Base-by-base conservation (phyloP, 2,329 filamentous ascomycete genomes). In the Capronia epimyces region DNA sequence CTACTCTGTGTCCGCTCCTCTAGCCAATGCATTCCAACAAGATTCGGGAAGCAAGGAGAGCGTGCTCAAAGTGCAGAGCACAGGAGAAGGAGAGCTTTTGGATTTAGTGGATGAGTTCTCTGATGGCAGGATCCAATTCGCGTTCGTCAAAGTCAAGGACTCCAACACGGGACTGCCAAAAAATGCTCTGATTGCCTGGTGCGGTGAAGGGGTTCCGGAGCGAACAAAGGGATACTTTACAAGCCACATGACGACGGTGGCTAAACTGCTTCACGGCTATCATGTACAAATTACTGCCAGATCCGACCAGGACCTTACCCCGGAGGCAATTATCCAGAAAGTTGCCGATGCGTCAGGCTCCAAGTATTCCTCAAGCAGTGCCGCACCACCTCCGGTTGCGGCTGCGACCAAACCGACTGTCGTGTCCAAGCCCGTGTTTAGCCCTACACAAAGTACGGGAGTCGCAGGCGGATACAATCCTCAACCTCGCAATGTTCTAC, bases 221-320 rank as follows among this genome's bases (percentile, higher is more conserved):
- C 80, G 91, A 64, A 97, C 91, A 55, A 98, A 97, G 73, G 93
- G 93, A 59, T 97, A 97, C 72, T 98, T 98, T 68, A 95, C 89
- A 60, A 96, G 89, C 72, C 91, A 98, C 71, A 75, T 93, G 42
- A 84, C 86, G 54, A 85, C 89, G 42, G 89, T 97, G 31, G 84
- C 89, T 56, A 96, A 95, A 71, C 78, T 96, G 61, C 80, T 98
- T 36, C 90, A 96, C 73, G 89, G 93, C 60, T 98, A 97, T 69
- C 93, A 98, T 68, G 89, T 98, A 52, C 91, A 98, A 73, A 87
- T 98, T 63, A 97, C 90, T 46, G 93, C 93, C 53, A 87, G 93
- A 55, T 94, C 90, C 56, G 89, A 95, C 57, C 80, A 81, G 64
- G 90, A 97, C 66, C 80, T 98, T 56, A 88, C 86, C 22, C 87